A percentile compares a stretch with the other conserved stretches of the same genome.
Evolutionary conservation across 768 basidiomycete genomes (phyloP).

Genomic region (Royoungia palumana): DNA sequence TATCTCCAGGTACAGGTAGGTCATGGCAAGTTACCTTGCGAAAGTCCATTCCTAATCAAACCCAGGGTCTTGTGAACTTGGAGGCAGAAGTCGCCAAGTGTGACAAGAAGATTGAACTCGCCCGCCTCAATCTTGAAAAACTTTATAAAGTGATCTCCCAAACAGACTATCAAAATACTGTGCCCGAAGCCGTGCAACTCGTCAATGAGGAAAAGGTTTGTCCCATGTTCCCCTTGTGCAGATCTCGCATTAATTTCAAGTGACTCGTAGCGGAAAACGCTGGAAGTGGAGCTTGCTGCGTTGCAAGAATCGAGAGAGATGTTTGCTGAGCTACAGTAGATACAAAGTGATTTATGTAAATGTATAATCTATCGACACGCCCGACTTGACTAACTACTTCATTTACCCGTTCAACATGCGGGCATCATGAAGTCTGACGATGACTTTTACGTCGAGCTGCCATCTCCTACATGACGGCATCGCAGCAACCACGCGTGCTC

Average conservation of each 20-base stretch:
- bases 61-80: constrained; percentile 85
- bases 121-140: constrained; percentile 66
- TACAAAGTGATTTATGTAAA: no score
- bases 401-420: no score
- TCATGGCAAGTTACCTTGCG: neutral
- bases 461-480: no score
- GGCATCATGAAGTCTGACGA: no score
- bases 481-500: no score
- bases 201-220: constrained; percentile 64
- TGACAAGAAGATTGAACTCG: constrained; percentile 83
- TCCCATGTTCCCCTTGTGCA: neutral
- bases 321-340: constrained; percentile 65
- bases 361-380: no score
- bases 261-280: constrained; percentile 56
- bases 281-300: constrained; percentile 77
- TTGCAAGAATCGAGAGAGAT: constrained; percentile 68
- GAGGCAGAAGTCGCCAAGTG: constrained; percentile 85
- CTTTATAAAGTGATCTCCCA: constrained; percentile 68
- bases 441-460: no score
- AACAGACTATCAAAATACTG: constrained; percentile 73
- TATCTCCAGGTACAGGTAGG: constrained; percentile 84
- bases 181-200: constrained; percentile 53
- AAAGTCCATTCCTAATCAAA: neutral
- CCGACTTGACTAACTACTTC: no score
- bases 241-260: neutral